phyloP scores from a whole-genome alignment of 306 rosid genomes.

The Hylodesmum podocarpum region DNA sequence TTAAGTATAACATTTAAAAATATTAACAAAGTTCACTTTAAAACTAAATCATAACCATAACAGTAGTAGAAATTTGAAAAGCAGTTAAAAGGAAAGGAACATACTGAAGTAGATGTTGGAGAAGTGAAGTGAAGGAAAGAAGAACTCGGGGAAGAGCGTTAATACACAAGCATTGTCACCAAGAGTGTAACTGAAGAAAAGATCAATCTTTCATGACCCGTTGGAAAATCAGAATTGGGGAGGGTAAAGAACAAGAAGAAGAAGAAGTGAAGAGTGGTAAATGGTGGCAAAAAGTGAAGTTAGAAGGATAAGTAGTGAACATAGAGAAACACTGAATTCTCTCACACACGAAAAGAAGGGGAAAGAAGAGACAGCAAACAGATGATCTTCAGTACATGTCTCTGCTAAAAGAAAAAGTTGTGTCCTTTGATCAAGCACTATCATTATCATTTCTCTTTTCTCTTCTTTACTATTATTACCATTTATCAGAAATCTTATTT shows the following conservation, averaged over 20 bases:
- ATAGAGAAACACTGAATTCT: constrained; percentile 15
- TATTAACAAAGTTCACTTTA: constrained; percentile 37
- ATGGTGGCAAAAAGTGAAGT: neutral
- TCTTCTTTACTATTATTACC: neutral
- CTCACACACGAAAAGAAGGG: constrained; percentile 16
- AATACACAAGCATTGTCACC: constrained; percentile 42
- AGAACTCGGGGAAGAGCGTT: constrained; percentile 34
- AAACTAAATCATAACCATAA: constrained; percentile 28
- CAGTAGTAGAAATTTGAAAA: neutral
- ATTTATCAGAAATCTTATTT: neutral
- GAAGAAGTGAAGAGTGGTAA: constrained; percentile 2
- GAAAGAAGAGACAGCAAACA: constrained; percentile 35
- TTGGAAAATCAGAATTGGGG: neutral
- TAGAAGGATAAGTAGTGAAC: neutral
- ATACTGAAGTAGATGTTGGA: constrained; percentile 73
- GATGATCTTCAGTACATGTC: constrained; percentile 31
- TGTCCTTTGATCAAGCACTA: constrained; percentile 15
- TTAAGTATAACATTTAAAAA: neutral
- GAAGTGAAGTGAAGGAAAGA: constrained; percentile 45
- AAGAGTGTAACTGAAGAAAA: constrained; percentile 1
- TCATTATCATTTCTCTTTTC: constrained; percentile 27
- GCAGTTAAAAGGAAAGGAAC: constrained; percentile 44
- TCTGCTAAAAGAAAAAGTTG: constrained; percentile 7
- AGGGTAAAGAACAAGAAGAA: neutral
- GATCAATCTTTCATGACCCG: neutral